Evolutionary conservation across 345 rosid genomes (phyloP).

Genomic region (Aquilaria sinensis): DNA sequence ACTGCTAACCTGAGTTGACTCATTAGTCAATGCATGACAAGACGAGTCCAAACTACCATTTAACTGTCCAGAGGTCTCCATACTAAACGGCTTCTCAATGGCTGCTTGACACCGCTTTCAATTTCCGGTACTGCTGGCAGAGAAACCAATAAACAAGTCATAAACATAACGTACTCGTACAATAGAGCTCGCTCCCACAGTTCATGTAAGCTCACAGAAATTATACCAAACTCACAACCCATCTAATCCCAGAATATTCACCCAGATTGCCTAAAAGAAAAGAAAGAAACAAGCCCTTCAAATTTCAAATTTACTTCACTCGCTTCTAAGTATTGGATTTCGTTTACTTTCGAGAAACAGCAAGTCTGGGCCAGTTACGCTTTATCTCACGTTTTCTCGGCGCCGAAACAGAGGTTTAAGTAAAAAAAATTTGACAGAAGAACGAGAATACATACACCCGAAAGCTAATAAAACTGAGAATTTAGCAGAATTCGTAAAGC

Average conservation of each 20-base stretch:
- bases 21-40: conserved; percentile 13
- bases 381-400: no score
- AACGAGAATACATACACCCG: not conserved
- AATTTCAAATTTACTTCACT: no score
- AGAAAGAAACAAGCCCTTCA: no score
- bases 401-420: not conserved
- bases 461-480: not conserved
- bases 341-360: no score
- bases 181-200: not conserved
- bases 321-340: no score
- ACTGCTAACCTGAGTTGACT: conserved; percentile 9
- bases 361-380: no score
- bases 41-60: conserved; percentile 18
- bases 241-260: not conserved
- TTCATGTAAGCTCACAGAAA: conserved; percentile 3
- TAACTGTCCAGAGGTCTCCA: conserved; percentile 20
- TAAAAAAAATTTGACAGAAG: not conserved
- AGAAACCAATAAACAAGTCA: not conserved
- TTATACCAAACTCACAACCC: not conserved
- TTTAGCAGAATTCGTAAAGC: not conserved
- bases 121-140: not conserved
- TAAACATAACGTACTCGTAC: not conserved
- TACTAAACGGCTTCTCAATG: conserved; percentile 22
- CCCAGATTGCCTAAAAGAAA: not conserved
- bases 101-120: conserved; percentile 13